Evolutionary conservation across 2,329 filamentous ascomycete species (phyloP), one percentile per base, ranked within the genome.

Genomic region (Gnomoniopsis smithogilvyi): DNA sequence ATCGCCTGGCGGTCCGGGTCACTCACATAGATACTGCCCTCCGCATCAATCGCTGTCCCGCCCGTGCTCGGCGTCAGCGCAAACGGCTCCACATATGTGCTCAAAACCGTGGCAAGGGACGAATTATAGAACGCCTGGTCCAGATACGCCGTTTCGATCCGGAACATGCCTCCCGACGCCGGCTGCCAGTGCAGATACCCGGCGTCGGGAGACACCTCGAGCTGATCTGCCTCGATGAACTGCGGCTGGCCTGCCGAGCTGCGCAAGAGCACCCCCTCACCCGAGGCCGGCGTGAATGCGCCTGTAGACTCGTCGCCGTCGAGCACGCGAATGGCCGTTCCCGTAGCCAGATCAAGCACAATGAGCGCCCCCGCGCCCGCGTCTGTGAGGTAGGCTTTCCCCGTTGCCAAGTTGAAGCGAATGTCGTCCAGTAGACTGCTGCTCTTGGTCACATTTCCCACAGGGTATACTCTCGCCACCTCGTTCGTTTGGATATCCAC

Each of bases 201-300:
- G 19, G 46, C 59, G 24, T 61, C 59, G 33, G 56, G 56, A 47
- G 55, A 54, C n/a, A 61, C 59, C 47, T 61, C 59, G 22, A 61
- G 59, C 56, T 61, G 55, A 19, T 61, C 59, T 24, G 59, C 59
- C 15, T 45, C 17, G 2, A 59, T 19, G 21, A 51, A 61, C 26
- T 22, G 4, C 10, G 19, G 11, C 19, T 50, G 33, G 3, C 58
- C 59, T 12, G 47, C 34, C 3, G 33, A 24, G 7, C 33, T 36
- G 14, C 51, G 51, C 24, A 54, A 24, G 22, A 59, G 38, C 15
- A 1, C 30, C 8, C 59, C 59, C 51, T 61, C 55, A 15, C 55
- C 51, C 4, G 51, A 54, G 15, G 36, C 22, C 1, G 59, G 59
- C 34, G 48, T 55, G n/a, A 48, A 59, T 4, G 59, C 59, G 22